Evolutionary conservation across 2,329 filamentous ascomycete genomes (phyloP).

Genomic region (Drechslerella coelobrocha): DNA sequence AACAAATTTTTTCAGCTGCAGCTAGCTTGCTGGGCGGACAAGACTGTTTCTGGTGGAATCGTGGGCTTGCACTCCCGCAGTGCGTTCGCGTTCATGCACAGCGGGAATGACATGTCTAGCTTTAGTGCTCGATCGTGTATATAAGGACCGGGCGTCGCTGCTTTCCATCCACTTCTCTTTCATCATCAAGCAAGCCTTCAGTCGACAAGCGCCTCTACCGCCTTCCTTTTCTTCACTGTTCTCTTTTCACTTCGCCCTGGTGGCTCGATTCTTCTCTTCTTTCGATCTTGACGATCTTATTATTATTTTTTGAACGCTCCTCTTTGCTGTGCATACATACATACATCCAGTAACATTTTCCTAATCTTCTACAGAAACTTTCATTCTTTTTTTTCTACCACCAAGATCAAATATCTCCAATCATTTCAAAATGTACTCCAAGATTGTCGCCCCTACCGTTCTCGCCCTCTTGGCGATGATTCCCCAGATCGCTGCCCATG

Average conservation of each 20-base stretch:
- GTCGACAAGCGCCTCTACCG: constrained; percentile 33
- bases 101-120: no score
- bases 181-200: constrained; percentile 48
- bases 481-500: constrained; percentile 68
- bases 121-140: neutral
- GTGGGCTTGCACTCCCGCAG: no score
- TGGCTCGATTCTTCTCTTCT: constrained; percentile 45
- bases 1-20: no score
- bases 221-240: constrained; percentile 32
- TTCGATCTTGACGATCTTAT: constrained; percentile 46
- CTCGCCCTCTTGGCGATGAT: constrained; percentile 65
- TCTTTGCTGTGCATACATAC: constrained; percentile 41
- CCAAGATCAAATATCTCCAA: constrained; percentile 3
- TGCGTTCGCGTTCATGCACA: no score
- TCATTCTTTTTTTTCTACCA: constrained; percentile 7
- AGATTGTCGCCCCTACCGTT: constrained; percentile 57
- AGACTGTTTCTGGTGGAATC: no score
- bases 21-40: no score
- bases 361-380: constrained; percentile 16
- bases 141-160: neutral
- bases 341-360: constrained; percentile 38
- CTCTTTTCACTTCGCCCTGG: constrained; percentile 42
- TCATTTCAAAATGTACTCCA: constrained; percentile 60
- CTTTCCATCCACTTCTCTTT: constrained; percentile 15
- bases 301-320: constrained; percentile 4